These are phyloP conservation scores for Roridomyces roridus DNA, from an alignment of 768 basidiomycete species.

Conservation along the genomic window DNA sequence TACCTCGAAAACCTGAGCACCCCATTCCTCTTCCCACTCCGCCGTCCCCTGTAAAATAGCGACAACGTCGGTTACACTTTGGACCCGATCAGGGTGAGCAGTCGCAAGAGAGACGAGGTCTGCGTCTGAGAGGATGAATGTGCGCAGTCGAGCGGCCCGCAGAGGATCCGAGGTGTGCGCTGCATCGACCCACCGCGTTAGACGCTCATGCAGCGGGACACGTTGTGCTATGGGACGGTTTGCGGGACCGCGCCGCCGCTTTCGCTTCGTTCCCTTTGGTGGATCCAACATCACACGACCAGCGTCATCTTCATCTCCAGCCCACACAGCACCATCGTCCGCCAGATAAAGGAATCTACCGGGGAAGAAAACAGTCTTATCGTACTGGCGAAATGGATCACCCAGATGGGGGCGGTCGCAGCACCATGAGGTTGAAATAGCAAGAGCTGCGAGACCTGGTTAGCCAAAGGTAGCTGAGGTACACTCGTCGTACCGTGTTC, in stretches of 20 bases:
- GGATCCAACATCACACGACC: constrained; percentile 1
- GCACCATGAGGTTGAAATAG: neutral
- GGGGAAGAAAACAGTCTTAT: constrained; percentile 5
- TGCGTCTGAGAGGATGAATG: constrained; percentile 26
- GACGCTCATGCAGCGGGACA: constrained; percentile 7
- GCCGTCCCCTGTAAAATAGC: constrained; percentile 18
- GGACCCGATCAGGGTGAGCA: constrained; percentile 10
- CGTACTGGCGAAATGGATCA: neutral
- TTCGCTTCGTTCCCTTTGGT: neutral
- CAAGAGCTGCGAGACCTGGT: neutral
- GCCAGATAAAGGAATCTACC: constrained; percentile 3
- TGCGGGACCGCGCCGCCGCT: neutral
- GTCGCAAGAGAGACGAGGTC: constrained; percentile 16
- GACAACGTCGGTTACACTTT: constrained; percentile 2
- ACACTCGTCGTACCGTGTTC: neutral
- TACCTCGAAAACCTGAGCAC: neutral
- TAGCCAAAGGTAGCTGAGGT: neutral
- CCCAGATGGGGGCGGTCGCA: neutral
- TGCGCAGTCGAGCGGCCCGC: constrained; percentile 11
- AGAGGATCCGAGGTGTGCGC: constrained; percentile 14
- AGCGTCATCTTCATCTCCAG: neutral
- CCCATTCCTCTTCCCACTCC: constrained; percentile 33
- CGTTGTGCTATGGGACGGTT: constrained; percentile 23
- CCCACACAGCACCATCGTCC: neutral
- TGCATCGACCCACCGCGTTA: constrained; percentile 27